A percentile compares a stretch with the other conserved stretches of the same genome.
Evolutionary conservation across 345 rosid species (phyloP).

Genomic region (rapeseed (Brassica napus)): Da-Ae NC_063452.1:7250001-7250500

Average conservation of each 20-base stretch:
- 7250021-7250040: constrained; percentile 81
- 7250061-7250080: constrained; percentile 91
- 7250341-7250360: too few relatives aligned
- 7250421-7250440: constrained; percentile 99
- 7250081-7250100: too few relatives aligned
- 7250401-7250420: constrained; percentile 74
- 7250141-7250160: constrained; percentile 22
- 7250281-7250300: constrained; percentile 95
- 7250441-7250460: constrained; percentile 88
- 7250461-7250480: constrained; percentile 97
- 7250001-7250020: constrained; percentile 73
- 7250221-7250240: constrained; percentile 97
- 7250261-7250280: constrained; percentile 97
- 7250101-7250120: constrained; percentile 35
- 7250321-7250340: constrained; percentile 93
- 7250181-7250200: constrained; percentile 92
- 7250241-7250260: constrained; percentile 98
- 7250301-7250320: constrained; percentile 97
- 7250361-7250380: too few relatives aligned
- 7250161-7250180: constrained; percentile 86
- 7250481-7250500: constrained; percentile 98
- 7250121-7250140: background rate
- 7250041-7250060: constrained; percentile 82
- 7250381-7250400: background rate
- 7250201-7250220: constrained; percentile 76